Evolutionary conservation across 2,329 filamentous ascomycete species (phyloP).

Genomic region (Hymenoscyphus salicellus): DNA sequence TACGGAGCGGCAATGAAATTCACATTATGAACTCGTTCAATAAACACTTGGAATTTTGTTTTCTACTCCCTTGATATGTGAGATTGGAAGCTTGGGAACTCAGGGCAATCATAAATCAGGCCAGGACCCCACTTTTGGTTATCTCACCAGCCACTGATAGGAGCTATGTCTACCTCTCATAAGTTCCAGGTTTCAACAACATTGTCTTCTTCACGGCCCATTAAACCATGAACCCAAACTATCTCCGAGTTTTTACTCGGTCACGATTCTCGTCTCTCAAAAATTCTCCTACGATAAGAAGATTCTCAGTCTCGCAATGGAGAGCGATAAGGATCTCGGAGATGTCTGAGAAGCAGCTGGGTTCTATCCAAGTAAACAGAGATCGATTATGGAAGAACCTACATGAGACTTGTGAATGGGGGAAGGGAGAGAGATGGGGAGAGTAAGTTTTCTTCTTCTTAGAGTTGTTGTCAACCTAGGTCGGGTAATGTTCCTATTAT

Average conservation of each 20-base stretch:
- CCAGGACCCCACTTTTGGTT: neutral
- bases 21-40: neutral
- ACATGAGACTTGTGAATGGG: conserved; percentile 66
- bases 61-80: neutral
- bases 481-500: no score
- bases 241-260: neutral
- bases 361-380: conserved; percentile 55
- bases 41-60: neutral
- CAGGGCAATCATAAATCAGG: neutral
- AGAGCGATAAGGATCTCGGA: conserved; percentile 24
- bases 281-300: neutral
- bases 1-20: neutral
- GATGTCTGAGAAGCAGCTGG: conserved; percentile 50
- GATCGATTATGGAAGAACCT: conserved; percentile 60
- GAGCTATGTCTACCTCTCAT: neutral
- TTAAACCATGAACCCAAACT: neutral
- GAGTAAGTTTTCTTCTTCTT: conserved; percentile 49
- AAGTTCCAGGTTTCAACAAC: neutral
- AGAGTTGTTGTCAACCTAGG: no score
- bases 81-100: neutral
- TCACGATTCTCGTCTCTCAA: neutral
- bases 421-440: conserved; percentile 64
- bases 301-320: conserved; percentile 16
- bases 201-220: neutral
- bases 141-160: neutral